Evolutionary conservation across 139 green algal genomes (phyloP).

Genomic region (Medakamo hakoo): DNA sequence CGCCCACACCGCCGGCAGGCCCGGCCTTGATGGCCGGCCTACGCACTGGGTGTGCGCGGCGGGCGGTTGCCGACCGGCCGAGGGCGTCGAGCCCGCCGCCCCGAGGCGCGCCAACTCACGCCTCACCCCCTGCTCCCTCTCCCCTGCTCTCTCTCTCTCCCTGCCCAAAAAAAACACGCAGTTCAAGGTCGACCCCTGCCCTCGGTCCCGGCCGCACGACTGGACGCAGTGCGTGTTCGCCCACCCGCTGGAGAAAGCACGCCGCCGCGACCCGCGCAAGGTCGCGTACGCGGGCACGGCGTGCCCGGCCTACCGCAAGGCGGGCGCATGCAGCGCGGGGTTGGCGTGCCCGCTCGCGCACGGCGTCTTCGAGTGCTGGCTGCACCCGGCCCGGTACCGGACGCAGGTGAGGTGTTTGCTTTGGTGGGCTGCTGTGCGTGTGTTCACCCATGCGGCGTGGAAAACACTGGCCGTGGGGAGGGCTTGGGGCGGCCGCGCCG

Average conservation of each 20-base stretch:
- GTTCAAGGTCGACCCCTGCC: slow-evolving; percentile 35
- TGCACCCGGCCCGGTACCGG: slow-evolving; percentile 82
- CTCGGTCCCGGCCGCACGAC: slow-evolving; percentile 37
- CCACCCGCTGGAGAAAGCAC: slow-evolving; percentile 52
- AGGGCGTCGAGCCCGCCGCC: no score
- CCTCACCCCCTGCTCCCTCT: no score
- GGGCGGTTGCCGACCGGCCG: no score
- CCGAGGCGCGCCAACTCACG: no score
- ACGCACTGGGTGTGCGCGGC: no score
- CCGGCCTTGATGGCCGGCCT: no score
- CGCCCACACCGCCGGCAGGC: no score
- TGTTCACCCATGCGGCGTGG: no score
- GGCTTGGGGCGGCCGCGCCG: no score
- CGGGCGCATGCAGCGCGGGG: slow-evolving; percentile 57
- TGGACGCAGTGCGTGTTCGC: slow-evolving; percentile 40
- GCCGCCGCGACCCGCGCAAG: slow-evolving; percentile 44
- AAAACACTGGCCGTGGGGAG: no score
- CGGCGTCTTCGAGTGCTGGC: slow-evolving; percentile 95
- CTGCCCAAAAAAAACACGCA: no score
- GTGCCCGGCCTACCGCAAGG: slow-evolving; percentile 79
- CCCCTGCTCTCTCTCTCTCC: no score
- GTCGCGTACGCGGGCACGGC: slow-evolving; percentile 55
- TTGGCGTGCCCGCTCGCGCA: slow-evolving; percentile 86
- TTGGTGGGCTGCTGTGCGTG: background rate
- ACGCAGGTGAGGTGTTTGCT: slow-evolving; percentile 38